These are phyloP conservation scores for Ricinus communis DNA, from an alignment of 345 rosid species.

Conservation along the genomic window DNA sequence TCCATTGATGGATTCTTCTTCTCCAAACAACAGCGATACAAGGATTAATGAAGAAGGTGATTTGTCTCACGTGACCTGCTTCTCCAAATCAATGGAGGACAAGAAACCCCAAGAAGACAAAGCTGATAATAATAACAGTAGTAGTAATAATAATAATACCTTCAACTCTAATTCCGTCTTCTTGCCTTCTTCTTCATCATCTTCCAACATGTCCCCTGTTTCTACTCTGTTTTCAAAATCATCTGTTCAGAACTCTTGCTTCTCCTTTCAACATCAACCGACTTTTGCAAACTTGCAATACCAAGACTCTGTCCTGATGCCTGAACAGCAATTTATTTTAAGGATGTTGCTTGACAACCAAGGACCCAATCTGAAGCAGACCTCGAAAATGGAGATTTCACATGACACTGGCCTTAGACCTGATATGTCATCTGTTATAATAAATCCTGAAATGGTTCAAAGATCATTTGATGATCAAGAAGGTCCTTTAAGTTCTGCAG, in stretches of 20 bases:
- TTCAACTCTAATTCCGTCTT: constrained; percentile 20
- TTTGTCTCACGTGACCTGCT: constrained; percentile 42
- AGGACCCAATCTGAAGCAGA: neutral
- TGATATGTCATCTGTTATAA: constrained; percentile 14
- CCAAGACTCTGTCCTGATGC: constrained; percentile 20
- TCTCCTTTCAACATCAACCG: constrained; percentile 9
- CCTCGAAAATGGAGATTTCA: constrained; percentile 13
- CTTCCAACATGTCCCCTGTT: constrained; percentile 33
- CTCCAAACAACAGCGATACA: constrained; percentile 30
- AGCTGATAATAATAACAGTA: neutral
- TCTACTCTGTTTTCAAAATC: constrained; percentile 23
- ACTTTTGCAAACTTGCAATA: constrained; percentile 3
- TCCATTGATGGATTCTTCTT: constrained; percentile 64
- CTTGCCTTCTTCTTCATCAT: constrained; percentile 34
- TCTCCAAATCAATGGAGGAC: constrained; percentile 28
- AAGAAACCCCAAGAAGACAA: constrained; percentile 15
- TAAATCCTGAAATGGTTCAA: constrained; percentile 34
- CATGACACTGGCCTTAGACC: constrained; percentile 11
- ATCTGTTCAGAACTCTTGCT: constrained; percentile 11
- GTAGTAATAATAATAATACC: neutral
- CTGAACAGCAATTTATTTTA: constrained; percentile 34
- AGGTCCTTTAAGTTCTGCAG: constrained; percentile 34
- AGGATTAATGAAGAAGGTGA: constrained; percentile 14
- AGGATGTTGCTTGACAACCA: constrained; percentile 46
- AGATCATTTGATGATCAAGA: constrained; percentile 25